These are phyloP conservation scores for Globisporangium carolinianum DNA, from an alignment of 352 stramenopile species.

Conservation along the genomic window DNA sequence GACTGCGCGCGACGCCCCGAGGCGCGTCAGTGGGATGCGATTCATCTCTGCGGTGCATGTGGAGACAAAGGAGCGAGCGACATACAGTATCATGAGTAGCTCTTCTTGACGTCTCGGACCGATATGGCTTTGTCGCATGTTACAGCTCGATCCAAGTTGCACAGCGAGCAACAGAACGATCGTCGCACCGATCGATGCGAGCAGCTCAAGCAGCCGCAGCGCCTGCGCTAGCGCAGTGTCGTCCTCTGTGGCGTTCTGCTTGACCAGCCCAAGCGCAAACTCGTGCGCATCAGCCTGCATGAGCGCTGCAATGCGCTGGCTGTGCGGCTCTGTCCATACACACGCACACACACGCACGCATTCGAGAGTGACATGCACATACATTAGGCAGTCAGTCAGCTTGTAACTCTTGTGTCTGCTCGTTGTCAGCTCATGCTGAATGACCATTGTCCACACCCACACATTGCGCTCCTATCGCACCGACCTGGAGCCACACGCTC, in stretches of 20 bases:
- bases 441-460: too few relatives aligned
- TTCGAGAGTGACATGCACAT: neutral
- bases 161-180: neutral
- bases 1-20: slow-evolving; percentile 42
- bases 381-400: neutral
- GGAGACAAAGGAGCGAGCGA: neutral
- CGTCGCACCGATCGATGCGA: slow-evolving; percentile 38
- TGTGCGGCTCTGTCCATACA: slow-evolving; percentile 13
- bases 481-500: slow-evolving; percentile 14
- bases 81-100: neutral
- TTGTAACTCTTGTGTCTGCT: too few relatives aligned
- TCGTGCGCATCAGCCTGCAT: slow-evolving; percentile 36
- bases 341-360: neutral
- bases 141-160: neutral
- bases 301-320: slow-evolving; percentile 22
- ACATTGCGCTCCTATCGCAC: too few relatives aligned
- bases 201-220: slow-evolving; percentile 39
- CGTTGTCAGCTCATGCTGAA: too few relatives aligned
- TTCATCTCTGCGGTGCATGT: slow-evolving; percentile 27
- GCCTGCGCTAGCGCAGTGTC: slow-evolving; percentile 30
- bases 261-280: slow-evolving; percentile 37
- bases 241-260: slow-evolving; percentile 14
- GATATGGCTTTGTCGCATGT: too few relatives aligned
- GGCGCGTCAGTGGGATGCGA: slow-evolving; percentile 40
- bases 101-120: too few relatives aligned